A percentile compares a stretch with the other conserved stretches of the same genome.
Evolutionary conservation across 148 eudicot genomes (phyloP).

Genomic region (Fagopyrum esculentum): DNA sequence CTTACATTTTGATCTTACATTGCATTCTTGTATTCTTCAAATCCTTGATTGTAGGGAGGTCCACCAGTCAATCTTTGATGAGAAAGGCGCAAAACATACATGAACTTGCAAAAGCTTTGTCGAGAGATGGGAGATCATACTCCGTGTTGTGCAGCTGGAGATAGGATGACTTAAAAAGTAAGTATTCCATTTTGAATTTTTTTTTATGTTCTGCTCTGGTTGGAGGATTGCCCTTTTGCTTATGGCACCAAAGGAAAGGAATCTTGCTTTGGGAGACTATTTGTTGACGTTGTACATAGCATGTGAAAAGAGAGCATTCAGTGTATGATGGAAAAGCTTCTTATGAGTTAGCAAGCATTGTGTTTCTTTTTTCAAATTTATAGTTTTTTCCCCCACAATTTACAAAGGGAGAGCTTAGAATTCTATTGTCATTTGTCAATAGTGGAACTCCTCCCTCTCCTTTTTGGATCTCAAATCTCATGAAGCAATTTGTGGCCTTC

Average conservation of each 20-base stretch:
- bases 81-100: slow-evolving; percentile 5
- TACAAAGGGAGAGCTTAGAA: not conserved
- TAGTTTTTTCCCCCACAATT: not conserved
- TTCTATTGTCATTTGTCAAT: slow-evolving; percentile 1
- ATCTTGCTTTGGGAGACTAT: slow-evolving; percentile 1
- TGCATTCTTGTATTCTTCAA: not conserved
- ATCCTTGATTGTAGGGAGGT: slow-evolving; percentile 40
- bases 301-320: slow-evolving; percentile 12
- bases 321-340: not conserved
- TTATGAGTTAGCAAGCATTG: slow-evolving; percentile 3
- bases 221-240: slow-evolving; percentile 8
- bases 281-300: slow-evolving; percentile 12
- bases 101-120: slow-evolving; percentile 11
- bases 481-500: not conserved
- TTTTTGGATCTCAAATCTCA: not conserved
- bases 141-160: not conserved
- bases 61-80: slow-evolving; percentile 67
- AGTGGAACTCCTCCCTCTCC: slow-evolving; percentile 8
- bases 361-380: not conserved
- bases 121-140: slow-evolving; percentile 5
- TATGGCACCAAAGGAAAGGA: slow-evolving; percentile 3
- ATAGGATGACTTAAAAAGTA: not conserved
- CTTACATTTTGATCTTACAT: not conserved
- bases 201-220: not conserved
- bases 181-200: slow-evolving; percentile 2